Base-by-base conservation (phyloP, 2,329 filamentous ascomycete genomes). In the Hypoxylon sp. region DNA sequence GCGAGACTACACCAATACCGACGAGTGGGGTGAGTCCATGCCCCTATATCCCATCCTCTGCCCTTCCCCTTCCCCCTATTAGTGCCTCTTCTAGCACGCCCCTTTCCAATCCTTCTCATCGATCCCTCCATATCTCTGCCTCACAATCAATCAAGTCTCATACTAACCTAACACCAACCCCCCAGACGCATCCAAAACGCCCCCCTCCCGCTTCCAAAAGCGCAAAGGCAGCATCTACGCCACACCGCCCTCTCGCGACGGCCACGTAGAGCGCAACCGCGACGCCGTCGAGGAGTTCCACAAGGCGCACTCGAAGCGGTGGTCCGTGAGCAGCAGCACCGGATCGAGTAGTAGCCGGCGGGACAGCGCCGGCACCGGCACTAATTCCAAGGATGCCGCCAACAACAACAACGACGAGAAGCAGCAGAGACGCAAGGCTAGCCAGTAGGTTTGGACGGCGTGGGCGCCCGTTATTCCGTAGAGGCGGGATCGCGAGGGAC, bases 171-270 rank as follows among this genome's bases (percentile, higher is more conserved):
- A n/a, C 46, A 45, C 36, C 48, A 17, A 13, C 30, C 48, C 52
- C 25, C 45, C 52, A 88, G 89, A 91, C 78, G 89, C 89, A 3
- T 84, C 86, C 72, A 91, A 91, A 79, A 89, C 90, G 0, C 87
- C 87, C 1, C 89, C 89, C 9, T 89, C 86, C 68, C 87, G 87
- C 50, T 91, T 92, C 80, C 89, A 91, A 79, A 90, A 90, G 80
- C 86, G 87, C 75, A 88, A 90, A 79, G 89, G 89, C 60, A 90
- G 87, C 75, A 90, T 91, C 78, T 90, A 89, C 76, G 87, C 88
- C 50, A 91, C 90, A 7, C 89, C 87, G 2, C 82, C 82, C 73
- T 90, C 87, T 23, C 85, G 89, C 64, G 90, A 91, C 77, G 89
- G 88, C 17, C 88, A 90, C 75, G 81, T 91, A 56, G 86, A 88